Evolutionary conservation across 2,329 filamentous ascomycete species (phyloP).

Genomic region (Chaetoscypha palmicola): DNA sequence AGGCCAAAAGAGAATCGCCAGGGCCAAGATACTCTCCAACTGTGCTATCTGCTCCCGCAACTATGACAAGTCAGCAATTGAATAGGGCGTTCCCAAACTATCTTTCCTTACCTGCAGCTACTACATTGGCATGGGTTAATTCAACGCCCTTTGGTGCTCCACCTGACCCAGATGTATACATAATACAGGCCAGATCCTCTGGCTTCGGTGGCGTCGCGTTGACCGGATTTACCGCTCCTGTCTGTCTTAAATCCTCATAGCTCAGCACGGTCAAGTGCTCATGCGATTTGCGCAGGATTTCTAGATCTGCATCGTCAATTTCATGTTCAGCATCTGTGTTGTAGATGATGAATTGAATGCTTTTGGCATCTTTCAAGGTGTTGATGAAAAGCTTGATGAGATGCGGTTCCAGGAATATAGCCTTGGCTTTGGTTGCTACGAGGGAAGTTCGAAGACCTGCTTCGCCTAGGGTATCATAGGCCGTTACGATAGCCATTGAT

Average conservation of each 20-base stretch:
- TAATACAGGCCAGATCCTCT: conserved; percentile 72
- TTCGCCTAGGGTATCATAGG: conserved; percentile 84
- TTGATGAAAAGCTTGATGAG: conserved; percentile 53
- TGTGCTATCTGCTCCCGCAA: conserved; percentile 71
- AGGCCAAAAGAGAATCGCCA: conserved; percentile 73
- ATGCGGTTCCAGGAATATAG: conserved; percentile 79
- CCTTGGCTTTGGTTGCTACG: conserved; percentile 66
- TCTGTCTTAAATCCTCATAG: conserved; percentile 44
- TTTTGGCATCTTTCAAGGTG: conserved; percentile 49
- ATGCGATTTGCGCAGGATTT: conserved; percentile 47
- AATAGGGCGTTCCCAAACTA: no score
- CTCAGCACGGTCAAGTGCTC: conserved; percentile 43
- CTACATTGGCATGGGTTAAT: conserved; percentile 71
- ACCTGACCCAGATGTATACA: conserved; percentile 82
- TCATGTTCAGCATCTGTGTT: conserved; percentile 46
- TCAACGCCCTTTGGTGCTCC: conserved; percentile 83
- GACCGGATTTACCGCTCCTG: conserved; percentile 51
- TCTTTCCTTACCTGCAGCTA: conserved; percentile 66
- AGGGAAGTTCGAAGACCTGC: conserved; percentile 79
- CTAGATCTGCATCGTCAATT: conserved; percentile 39
- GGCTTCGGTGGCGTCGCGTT: conserved; percentile 63
- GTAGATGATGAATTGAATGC: conserved; percentile 45
- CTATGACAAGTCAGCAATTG: conserved; percentile 35
- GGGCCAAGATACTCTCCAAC: conserved; percentile 71
- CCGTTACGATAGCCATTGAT: conserved; percentile 82